Evolutionary conservation across 73 alveolate genomes (phyloP).

Genomic region (Tetrahymena malaccensis): DNA sequence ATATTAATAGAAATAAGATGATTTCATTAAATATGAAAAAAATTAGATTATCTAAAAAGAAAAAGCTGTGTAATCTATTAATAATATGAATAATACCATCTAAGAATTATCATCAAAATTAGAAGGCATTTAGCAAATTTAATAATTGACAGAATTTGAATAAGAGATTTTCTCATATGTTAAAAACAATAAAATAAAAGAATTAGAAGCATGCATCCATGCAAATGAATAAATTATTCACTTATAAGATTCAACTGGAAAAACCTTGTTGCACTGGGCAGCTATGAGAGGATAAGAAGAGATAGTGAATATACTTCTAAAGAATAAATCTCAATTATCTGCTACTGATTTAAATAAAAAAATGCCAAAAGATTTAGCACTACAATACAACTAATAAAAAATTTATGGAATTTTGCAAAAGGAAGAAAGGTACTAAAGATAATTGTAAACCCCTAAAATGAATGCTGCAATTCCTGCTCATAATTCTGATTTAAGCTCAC

Average conservation of each 20-base stretch:
- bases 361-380: background rate
- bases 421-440: background rate
- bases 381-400: background rate
- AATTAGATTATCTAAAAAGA: background rate
- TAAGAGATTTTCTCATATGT: background rate
- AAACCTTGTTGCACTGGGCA: background rate
- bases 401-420: background rate
- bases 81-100: background rate
- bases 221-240: background rate
- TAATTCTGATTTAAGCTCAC: background rate
- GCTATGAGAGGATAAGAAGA: background rate
- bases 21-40: background rate
- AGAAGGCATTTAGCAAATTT: background rate
- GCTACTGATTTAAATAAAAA: background rate
- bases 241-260: background rate
- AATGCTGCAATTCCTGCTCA: background rate
- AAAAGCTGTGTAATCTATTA: background rate
- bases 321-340: background rate
- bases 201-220: background rate
- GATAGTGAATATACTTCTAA: background rate
- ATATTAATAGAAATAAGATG: background rate
- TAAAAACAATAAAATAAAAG: background rate
- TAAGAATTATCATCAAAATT: background rate
- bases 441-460: background rate
- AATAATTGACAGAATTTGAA: background rate